Evolutionary conservation across 495 filamentous ascomycete species (phyloP).

Genomic region (Staphylotrichum tortipilum): DNA sequence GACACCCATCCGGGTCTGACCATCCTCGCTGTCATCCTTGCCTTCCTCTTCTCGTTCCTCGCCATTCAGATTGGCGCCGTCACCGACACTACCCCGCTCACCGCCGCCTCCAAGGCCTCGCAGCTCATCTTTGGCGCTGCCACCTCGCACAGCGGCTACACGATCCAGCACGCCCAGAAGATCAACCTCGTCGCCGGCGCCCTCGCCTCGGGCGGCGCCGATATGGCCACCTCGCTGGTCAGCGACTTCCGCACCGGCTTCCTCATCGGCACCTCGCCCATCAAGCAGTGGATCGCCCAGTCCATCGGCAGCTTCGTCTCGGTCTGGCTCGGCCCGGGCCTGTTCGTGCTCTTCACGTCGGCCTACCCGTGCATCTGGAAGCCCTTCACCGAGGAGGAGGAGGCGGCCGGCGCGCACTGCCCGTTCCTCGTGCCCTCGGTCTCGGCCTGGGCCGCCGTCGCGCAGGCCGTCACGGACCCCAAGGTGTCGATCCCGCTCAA

Average conservation of each 20-base stretch:
- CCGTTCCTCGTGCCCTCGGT: slow-evolving; percentile 54
- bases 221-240: slow-evolving; percentile 46
- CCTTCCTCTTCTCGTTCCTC: slow-evolving; percentile 62
- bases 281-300: slow-evolving; percentile 57
- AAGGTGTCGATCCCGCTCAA: slow-evolving; percentile 45
- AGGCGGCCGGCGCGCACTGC: slow-evolving; percentile 36
- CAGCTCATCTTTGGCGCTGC: slow-evolving; percentile 59
- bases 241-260: slow-evolving; percentile 57
- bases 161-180: slow-evolving; percentile 42
- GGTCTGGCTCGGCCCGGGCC: slow-evolving; percentile 53
- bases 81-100: slow-evolving; percentile 56
- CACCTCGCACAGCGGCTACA: slow-evolving; percentile 41
- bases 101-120: slow-evolving; percentile 57
- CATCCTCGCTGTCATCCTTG: slow-evolving; percentile 52
- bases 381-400: not conserved
- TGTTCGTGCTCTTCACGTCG: slow-evolving; percentile 56
- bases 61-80: slow-evolving; percentile 56
- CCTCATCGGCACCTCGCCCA: slow-evolving; percentile 52
- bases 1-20: slow-evolving; percentile 53
- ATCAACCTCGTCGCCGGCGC: slow-evolving; percentile 57
- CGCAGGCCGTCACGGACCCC: slow-evolving; percentile 54
- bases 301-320: slow-evolving; percentile 50
- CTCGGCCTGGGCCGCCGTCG: slow-evolving; percentile 56
- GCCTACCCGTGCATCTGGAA: slow-evolving; percentile 56
- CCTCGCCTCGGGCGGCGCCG: slow-evolving; percentile 50